These are phyloP conservation scores for Colletotrichum liaoningense DNA, from an alignment of 2,329 filamentous ascomycete genomes.

Conservation along the genomic window DNA sequence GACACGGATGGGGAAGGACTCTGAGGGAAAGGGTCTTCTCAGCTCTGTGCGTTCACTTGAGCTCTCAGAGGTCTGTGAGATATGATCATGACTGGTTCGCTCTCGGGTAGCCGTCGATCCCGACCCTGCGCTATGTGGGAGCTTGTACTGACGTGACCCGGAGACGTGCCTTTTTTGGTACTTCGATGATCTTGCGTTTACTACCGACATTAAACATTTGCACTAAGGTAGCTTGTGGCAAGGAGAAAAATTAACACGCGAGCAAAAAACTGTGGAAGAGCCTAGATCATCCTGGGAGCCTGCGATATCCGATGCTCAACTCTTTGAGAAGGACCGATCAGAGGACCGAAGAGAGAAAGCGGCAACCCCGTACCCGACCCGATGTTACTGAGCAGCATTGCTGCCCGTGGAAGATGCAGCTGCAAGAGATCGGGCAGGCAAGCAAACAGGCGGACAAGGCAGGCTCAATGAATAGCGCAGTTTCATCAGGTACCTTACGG, in stretches of 20 bases:
- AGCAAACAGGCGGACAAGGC: no score
- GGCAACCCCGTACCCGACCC: background rate
- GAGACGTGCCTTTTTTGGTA: background rate
- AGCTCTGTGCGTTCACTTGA: background rate
- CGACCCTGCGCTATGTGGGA: background rate
- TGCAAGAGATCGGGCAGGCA: background rate
- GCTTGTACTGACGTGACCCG: background rate
- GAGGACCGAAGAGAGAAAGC: background rate
- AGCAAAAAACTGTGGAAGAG: background rate
- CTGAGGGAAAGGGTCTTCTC: background rate
- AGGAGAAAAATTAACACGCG: background rate
- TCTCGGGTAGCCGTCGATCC: background rate
- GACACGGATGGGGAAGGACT: background rate
- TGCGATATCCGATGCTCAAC: no score
- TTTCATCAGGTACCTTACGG: background rate
- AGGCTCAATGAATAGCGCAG: background rate
- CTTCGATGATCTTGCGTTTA: no score
- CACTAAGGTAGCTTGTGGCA: background rate
- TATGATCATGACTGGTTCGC: background rate
- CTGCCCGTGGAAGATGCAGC: background rate
- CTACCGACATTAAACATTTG: no score
- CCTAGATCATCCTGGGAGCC: background rate
- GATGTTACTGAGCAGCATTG: background rate
- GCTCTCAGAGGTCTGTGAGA: background rate
- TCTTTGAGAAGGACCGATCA: no score